phyloP scores from a whole-genome alignment of 768 basidiomycete species.

The Panaeolus cyanescens region DNA sequence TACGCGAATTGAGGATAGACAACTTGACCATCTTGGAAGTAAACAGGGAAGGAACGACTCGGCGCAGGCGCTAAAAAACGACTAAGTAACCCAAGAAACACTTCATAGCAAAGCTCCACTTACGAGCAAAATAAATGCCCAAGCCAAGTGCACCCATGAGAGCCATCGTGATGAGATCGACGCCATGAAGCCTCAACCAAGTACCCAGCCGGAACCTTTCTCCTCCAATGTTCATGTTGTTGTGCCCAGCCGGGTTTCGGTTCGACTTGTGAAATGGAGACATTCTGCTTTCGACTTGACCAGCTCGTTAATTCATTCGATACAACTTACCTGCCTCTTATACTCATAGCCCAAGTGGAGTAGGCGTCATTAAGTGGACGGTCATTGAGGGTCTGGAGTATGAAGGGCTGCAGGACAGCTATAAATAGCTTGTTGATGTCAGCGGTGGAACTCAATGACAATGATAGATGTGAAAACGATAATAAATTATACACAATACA shows the following conservation, averaged over 20 bases:
- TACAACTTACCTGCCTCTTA: slow-evolving; percentile 4
- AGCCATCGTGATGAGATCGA: slow-evolving; percentile 58
- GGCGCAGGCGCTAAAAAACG: slow-evolving; percentile 40
- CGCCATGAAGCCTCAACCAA: slow-evolving; percentile 49
- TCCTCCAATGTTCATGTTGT: slow-evolving; percentile 14
- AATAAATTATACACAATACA: neutral
- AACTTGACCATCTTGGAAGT: slow-evolving; percentile 46
- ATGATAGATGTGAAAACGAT: neutral
- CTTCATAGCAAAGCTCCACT: slow-evolving; percentile 5
- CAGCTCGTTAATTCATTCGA: neutral
- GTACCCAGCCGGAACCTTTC: slow-evolving; percentile 31
- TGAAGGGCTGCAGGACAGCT: neutral
- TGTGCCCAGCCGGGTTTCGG: slow-evolving; percentile 5
- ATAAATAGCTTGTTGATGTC: slow-evolving; percentile 8
- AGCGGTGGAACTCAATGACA: slow-evolving; percentile 6
- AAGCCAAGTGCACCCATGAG: slow-evolving; percentile 56
- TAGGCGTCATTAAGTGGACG: slow-evolving; percentile 9
- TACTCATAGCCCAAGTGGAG: slow-evolving; percentile 10
- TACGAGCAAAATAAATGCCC: slow-evolving; percentile 54
- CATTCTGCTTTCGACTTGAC: neutral
- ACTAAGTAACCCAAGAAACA: neutral
- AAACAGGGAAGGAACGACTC: slow-evolving; percentile 43
- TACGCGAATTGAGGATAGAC: slow-evolving; percentile 57
- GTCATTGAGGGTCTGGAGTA: slow-evolving; percentile 5
- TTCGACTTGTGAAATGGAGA: slow-evolving; percentile 7